Evolutionary conservation across 169 alveolate genomes (phyloP), one percentile per base, ranked within the genome.

Genomic region (Plasmodium gaboni): DNA sequence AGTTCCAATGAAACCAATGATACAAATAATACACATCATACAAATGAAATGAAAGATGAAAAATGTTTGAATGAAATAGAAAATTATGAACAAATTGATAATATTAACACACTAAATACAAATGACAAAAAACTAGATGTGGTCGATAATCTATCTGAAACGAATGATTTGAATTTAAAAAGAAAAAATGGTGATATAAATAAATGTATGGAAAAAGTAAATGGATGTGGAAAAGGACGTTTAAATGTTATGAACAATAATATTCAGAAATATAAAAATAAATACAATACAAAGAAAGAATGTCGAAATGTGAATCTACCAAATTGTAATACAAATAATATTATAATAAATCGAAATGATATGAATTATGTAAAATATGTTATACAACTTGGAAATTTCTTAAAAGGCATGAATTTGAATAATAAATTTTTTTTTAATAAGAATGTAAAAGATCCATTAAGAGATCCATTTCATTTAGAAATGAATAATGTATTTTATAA

Each of bases 181-280:
- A 24, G 12, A 28, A 32, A 6, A 13, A 12, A 3, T 7, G 51
- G 42, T 17, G 55, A 65, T 32, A 65, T 26, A 19, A 7, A 65
- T 32, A 26, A 28, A 65, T 24, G 73, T 26, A 28, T 65, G 13
- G 87, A 73, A 12, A 24, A 44, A 55, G 48, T 15, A 46, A 28
- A 8, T 24, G 15, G 61, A 2, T 13, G 61, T 12, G 15, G 5
- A 7, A 60, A 26, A 28, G 13, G 28, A 15, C n/a, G 59, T 50
- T 38, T 74, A 17, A 74, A 74, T 28, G 69, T 78, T 17, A 22
- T 67, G 50, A 38, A 38, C 46, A 64, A 78, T 69, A 69, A 78
- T 65, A 78, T 78, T 12, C 89, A 78, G 4, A 78, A 78, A 32
- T 64, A 57, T 2, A 78, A 53, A 70, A 69, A 57, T 53, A 78